Conservation (phyloP, 2,329 filamentous ascomycete species). For the Aureobasidium sp. region DNA sequence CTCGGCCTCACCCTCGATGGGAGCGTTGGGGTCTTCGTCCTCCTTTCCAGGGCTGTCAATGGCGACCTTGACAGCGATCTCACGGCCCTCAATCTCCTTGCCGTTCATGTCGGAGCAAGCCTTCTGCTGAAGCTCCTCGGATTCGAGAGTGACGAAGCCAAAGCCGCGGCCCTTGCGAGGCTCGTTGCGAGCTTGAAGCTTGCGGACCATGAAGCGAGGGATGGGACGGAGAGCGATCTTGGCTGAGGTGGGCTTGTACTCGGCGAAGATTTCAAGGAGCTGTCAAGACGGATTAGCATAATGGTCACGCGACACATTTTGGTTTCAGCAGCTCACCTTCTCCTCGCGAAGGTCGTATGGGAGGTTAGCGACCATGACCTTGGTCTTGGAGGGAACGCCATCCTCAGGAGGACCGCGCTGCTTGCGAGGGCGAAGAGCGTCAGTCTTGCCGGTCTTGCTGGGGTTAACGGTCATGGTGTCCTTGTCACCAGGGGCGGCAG, state of each 20-base stretch:
- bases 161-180: constrained; percentile 98
- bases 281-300: constrained; percentile 30
- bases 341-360: constrained; percentile 97
- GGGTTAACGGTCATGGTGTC: constrained; percentile 34
- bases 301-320: not conserved
- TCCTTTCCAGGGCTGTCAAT: constrained; percentile 99
- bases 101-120: constrained; percentile 97
- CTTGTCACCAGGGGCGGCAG: constrained; percentile 44
- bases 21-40: constrained; percentile 58
- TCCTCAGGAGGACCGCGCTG: constrained; percentile 95
- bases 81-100: constrained; percentile 96
- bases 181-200: constrained; percentile 96
- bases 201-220: constrained; percentile 99
- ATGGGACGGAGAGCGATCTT: constrained; percentile 99
- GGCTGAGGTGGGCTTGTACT: constrained; percentile 84
- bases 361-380: constrained; percentile 99
- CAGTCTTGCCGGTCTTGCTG: constrained; percentile 35
- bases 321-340: constrained; percentile 54
- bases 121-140: constrained; percentile 95
- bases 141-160: constrained; percentile 92
- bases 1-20: constrained; percentile 31
- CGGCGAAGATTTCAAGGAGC: constrained; percentile 95
- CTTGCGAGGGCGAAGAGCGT: constrained; percentile 52
- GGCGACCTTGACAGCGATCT: constrained; percentile 99
- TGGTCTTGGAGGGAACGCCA: constrained; percentile 96